These are phyloP conservation scores for Chenopodium berlandieri DNA, from an alignment of 148 eudicot species.

Conservation along the genomic window DNA sequence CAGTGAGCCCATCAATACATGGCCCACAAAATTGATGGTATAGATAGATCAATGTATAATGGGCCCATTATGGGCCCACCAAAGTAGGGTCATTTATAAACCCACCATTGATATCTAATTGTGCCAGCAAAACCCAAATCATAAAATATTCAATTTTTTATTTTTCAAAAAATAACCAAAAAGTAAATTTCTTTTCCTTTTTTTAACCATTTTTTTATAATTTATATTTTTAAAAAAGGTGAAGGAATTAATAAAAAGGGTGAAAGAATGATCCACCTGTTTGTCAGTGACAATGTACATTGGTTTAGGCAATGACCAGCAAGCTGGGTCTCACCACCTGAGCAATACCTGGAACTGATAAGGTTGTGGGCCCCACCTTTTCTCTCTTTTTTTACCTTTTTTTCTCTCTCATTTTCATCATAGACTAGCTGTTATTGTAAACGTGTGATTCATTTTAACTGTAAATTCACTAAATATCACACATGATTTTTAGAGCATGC, in stretches of 20 bases:
- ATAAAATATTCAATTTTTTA: not conserved
- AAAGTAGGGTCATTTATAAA: slow-evolving; percentile 20
- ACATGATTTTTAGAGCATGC: not conserved
- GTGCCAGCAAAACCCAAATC: slow-evolving; percentile 28
- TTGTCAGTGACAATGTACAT: slow-evolving; percentile 56
- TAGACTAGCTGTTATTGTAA: not conserved
- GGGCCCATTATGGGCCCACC: slow-evolving; percentile 25
- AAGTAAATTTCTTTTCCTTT: slow-evolving; percentile 2
- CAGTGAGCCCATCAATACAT: slow-evolving; percentile 37
- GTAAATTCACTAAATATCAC: not conserved
- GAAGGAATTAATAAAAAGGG: slow-evolving; percentile 2
- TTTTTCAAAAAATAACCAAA: not conserved
- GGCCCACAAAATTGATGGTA: slow-evolving; percentile 39
- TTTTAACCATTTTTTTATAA: not conserved
- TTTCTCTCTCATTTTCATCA: not conserved
- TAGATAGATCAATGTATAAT: slow-evolving; percentile 14
- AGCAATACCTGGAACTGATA: slow-evolving; percentile 74
- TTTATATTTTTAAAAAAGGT: not conserved
- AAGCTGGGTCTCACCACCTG: slow-evolving; percentile 72
- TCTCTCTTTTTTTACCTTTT: not conserved
- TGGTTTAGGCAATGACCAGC: slow-evolving; percentile 44
- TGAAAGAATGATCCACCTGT: slow-evolving; percentile 65
- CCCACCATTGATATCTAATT: slow-evolving; percentile 28
- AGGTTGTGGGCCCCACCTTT: slow-evolving; percentile 14
- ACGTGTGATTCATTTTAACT: slow-evolving; percentile 7